These are phyloP conservation scores for Plenodomus tracheiphilus DNA, from an alignment of 2,329 filamentous ascomycete species.

Conservation along the genomic window DNA sequence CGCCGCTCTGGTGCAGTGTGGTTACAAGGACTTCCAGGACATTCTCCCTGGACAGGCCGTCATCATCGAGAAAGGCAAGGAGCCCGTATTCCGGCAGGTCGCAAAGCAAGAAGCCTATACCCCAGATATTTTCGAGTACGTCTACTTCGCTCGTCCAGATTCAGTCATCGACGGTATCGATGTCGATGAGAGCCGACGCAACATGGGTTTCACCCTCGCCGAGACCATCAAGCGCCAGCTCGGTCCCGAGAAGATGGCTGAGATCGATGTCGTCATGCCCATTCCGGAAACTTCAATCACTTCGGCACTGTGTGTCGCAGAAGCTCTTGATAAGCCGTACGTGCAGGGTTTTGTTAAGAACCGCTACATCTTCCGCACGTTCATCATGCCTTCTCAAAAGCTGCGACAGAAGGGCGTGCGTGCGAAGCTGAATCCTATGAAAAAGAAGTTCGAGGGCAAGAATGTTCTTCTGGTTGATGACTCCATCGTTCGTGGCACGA, in stretches of 20 bases:
- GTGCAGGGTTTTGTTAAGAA: conserved; percentile 87
- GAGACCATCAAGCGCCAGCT: conserved; percentile 70
- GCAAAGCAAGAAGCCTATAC: conserved; percentile 69
- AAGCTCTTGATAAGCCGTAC: conserved; percentile 74
- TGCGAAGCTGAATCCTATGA: conserved; percentile 85
- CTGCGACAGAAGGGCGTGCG: conserved; percentile 83
- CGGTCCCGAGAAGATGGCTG: conserved; percentile 68
- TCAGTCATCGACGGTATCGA: conserved; percentile 85
- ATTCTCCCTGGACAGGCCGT: conserved; percentile 84
- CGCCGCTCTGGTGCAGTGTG: conserved; percentile 78
- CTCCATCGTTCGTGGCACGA: conserved; percentile 85
- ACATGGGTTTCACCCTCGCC: conserved; percentile 83
- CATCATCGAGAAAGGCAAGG: conserved; percentile 77
- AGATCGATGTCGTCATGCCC: conserved; percentile 84
- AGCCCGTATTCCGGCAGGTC: conserved; percentile 76
- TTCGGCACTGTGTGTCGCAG: conserved; percentile 75
- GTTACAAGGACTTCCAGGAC: conserved; percentile 75
- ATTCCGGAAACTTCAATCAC: conserved; percentile 84
- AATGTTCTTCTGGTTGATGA: conserved; percentile 87
- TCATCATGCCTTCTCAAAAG: conserved; percentile 83
- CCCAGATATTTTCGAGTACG: conserved; percentile 85
- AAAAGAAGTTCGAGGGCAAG: conserved; percentile 78
- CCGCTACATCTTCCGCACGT: conserved; percentile 84
- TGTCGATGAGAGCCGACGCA: conserved; percentile 79
- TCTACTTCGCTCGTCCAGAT: conserved; percentile 86